These are phyloP conservation scores for Moniliella sp. DNA, from an alignment of 1,284 basidiomycete species.

Conservation along the genomic window DNA sequence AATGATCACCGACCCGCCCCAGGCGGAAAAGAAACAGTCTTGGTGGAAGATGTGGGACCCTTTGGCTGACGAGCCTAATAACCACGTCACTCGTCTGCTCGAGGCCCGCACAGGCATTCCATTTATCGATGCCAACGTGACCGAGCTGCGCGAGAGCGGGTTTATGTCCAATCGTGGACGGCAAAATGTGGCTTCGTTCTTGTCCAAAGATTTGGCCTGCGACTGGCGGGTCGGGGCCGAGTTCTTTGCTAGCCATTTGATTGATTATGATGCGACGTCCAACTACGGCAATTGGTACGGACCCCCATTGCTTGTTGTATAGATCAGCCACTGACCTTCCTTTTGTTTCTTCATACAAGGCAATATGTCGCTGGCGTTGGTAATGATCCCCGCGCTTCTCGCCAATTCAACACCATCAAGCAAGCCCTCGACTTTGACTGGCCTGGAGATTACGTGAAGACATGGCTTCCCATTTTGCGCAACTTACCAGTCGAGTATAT, in stretches of 20 bases:
- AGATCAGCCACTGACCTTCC: constrained; percentile 3
- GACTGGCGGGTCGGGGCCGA: constrained; percentile 23
- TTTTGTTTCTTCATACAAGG: constrained; percentile 5
- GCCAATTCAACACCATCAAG: constrained; percentile 24
- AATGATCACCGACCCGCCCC: constrained; percentile 35
- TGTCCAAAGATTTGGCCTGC: constrained; percentile 19
- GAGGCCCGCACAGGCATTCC: constrained; percentile 41
- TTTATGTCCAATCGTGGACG: constrained; percentile 39
- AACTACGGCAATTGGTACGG: constrained; percentile 21
- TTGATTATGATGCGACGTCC: constrained; percentile 20
- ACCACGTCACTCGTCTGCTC: constrained; percentile 36
- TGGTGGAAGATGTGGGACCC: constrained; percentile 23
- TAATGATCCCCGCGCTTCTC: constrained; percentile 15
- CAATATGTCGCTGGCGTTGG: constrained; percentile 25
- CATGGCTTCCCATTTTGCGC: constrained; percentile 39
- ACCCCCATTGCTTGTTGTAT: constrained; percentile 31
- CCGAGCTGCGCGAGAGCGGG: constrained; percentile 37
- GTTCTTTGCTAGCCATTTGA: constrained; percentile 36
- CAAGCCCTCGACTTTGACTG: constrained; percentile 24
- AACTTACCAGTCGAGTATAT: constrained; percentile 29
- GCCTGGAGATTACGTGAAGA: constrained; percentile 39
- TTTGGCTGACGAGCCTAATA: constrained; percentile 8
- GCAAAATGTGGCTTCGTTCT: constrained; percentile 18
- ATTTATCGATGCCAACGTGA: constrained; percentile 42
- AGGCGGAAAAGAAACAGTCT: constrained; percentile 29